A percentile compares a stretch with the other conserved stretches of the same genome.
Evolutionary conservation across 352 stramenopile genomes (phyloP).

Genomic region (Elongisporangium prolatum): DNA sequence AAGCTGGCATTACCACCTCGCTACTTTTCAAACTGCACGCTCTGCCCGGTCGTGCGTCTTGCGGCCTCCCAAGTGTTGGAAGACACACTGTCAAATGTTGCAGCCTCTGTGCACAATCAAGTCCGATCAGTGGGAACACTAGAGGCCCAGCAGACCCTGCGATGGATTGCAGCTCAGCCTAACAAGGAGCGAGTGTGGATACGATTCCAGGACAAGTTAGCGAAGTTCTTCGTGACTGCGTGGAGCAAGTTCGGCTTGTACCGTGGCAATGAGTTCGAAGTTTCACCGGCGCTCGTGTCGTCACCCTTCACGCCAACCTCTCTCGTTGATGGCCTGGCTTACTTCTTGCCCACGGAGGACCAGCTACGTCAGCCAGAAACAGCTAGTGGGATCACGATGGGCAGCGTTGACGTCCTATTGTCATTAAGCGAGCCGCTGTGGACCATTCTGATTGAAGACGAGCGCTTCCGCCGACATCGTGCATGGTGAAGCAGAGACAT

Average conservation of each 20-base stretch:
- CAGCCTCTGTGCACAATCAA: neutral
- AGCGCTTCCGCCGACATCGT: no score
- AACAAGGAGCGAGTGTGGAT: slow-evolving; percentile 15
- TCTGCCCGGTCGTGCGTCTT: slow-evolving; percentile 16
- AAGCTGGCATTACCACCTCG: slow-evolving; percentile 12
- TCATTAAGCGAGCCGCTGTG: no score
- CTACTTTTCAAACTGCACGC: slow-evolving; percentile 18
- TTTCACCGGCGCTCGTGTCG: slow-evolving; percentile 10
- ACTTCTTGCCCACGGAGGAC: slow-evolving; percentile 20
- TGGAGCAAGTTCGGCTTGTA: slow-evolving; percentile 28
- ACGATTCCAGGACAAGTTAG: slow-evolving; percentile 11
- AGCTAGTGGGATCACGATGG: neutral
- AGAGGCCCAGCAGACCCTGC: slow-evolving; percentile 11
- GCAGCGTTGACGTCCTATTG: no score
- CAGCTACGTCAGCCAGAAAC: slow-evolving; percentile 5
- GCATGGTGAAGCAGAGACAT: no score
- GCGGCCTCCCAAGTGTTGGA: slow-evolving; percentile 7
- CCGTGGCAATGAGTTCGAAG: slow-evolving; percentile 11
- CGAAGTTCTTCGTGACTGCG: slow-evolving; percentile 13
- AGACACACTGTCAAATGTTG: neutral
- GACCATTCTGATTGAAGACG: no score
- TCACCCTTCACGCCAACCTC: slow-evolving; percentile 19
- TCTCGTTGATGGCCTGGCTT: slow-evolving; percentile 18
- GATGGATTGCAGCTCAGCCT: slow-evolving; percentile 14
- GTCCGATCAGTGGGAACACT: neutral